Conservation (phyloP, 208 protist genomes). For the Trichomonas vaginalis region DNA sequence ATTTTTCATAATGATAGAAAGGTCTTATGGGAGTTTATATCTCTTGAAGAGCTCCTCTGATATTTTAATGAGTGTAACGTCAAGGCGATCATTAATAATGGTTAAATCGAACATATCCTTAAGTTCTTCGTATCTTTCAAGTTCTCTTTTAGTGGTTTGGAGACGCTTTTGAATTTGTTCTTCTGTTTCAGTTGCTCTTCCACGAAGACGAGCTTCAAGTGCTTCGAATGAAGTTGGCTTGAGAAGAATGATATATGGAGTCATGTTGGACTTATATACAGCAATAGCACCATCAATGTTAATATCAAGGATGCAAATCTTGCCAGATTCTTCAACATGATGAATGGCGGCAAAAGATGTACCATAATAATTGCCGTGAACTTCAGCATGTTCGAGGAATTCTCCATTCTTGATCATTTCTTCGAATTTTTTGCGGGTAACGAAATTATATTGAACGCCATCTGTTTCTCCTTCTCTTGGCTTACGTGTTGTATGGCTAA, state of each 20-base stretch:
- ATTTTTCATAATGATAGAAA: no score
- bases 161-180: slow-evolving; percentile 45
- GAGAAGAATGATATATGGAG: neutral
- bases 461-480: slow-evolving; percentile 41
- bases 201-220: slow-evolving; percentile 40
- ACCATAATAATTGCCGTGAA: slow-evolving; percentile 54
- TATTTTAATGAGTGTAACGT: neutral
- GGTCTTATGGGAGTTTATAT: neutral
- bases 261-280: slow-evolving; percentile 22
- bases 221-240: neutral
- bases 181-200: slow-evolving; percentile 46
- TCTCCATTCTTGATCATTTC: slow-evolving; percentile 39
- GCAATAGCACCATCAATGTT: slow-evolving; percentile 49
- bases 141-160: slow-evolving; percentile 38
- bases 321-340: slow-evolving; percentile 25
- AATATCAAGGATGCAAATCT: slow-evolving; percentile 50
- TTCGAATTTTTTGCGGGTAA: slow-evolving; percentile 33
- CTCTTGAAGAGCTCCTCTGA: neutral
- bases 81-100: slow-evolving; percentile 5
- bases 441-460: slow-evolving; percentile 46
- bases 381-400: slow-evolving; percentile 48
- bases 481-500: slow-evolving; percentile 50
- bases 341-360: slow-evolving; percentile 36
- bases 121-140: slow-evolving; percentile 24
- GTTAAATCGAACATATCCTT: neutral